These are phyloP conservation scores for Hypoxylon sp. DNA, from an alignment of 2,329 filamentous ascomycete genomes.

Conservation along the genomic window DNA sequence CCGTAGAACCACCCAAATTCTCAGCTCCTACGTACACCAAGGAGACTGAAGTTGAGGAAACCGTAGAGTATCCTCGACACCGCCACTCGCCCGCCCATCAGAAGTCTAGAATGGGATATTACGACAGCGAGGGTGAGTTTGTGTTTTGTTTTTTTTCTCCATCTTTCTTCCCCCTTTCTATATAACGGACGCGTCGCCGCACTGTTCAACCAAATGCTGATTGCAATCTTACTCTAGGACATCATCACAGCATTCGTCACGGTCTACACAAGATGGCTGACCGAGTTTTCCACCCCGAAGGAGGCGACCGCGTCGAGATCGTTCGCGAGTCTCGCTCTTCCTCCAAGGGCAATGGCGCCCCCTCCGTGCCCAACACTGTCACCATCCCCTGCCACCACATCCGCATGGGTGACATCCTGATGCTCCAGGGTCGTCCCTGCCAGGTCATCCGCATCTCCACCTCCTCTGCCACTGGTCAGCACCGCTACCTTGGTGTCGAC, in stretches of 20 bases:
- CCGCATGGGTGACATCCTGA: conserved; percentile 97
- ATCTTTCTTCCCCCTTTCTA: too few species aligned
- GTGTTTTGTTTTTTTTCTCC: too few species aligned
- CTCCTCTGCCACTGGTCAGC: conserved; percentile 96
- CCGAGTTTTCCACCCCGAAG: conserved; percentile 59
- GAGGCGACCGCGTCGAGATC: conserved; percentile 59
- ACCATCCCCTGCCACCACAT: conserved; percentile 99
- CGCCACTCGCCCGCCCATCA: conserved; percentile 48
- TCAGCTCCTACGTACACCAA: conserved; percentile 61
- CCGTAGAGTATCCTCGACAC: conserved; percentile 64
- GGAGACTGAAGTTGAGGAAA: conserved; percentile 71
- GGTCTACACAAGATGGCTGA: conserved; percentile 66
- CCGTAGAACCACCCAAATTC: conserved; percentile 57
- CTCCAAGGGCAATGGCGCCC: conserved; percentile 41
- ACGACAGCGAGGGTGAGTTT: conserved; percentile 67
- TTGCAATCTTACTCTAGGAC: conserved; percentile 51
- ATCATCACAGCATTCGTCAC: conserved; percentile 67
- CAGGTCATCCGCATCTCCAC: conserved; percentile 99
- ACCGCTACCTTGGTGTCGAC: conserved; percentile 99
- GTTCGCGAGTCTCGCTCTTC: conserved; percentile 54
- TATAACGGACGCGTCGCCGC: too few species aligned
- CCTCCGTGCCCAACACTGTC: conserved; percentile 77
- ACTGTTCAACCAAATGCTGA: neutral
- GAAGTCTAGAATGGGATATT: conserved; percentile 70
- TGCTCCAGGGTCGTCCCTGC: conserved; percentile 98